These are phyloP conservation scores for Didymellaceae sp. DNA, from an alignment of 2,329 filamentous ascomycete species.

Conservation along the genomic window DNA sequence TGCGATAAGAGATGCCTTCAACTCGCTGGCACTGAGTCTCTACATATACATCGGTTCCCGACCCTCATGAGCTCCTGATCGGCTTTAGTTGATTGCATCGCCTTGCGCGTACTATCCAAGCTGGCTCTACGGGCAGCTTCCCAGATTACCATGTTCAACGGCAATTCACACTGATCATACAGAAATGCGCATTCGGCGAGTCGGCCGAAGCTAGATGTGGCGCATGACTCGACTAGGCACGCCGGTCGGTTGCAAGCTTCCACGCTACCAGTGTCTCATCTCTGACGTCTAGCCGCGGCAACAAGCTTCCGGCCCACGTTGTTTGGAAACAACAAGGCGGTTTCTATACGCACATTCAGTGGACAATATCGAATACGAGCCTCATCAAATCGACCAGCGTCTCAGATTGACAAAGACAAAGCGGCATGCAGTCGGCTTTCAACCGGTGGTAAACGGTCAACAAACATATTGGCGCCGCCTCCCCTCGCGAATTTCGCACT, in stretches of 20 bases:
- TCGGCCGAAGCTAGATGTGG: background rate
- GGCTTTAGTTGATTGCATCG: background rate
- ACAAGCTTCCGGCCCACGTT: background rate
- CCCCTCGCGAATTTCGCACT: too few species aligned
- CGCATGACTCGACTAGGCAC: conserved; percentile 9
- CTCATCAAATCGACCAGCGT: background rate
- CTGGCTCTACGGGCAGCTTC: background rate
- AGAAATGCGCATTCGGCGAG: background rate
- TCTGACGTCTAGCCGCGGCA: background rate
- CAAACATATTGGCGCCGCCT: background rate
- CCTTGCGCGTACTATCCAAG: background rate
- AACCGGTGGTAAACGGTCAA: background rate
- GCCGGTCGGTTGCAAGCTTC: conserved; percentile 1
- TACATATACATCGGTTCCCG: background rate
- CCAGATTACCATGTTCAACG: background rate
- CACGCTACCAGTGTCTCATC: background rate
- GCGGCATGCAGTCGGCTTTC: background rate
- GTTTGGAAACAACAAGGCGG: background rate
- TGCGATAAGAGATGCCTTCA: background rate
- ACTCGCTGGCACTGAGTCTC: background rate
- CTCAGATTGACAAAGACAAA: background rate
- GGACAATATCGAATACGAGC: background rate
- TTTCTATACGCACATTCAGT: background rate
- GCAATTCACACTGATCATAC: background rate
- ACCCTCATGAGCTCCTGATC: background rate